A percentile compares a stretch with the other conserved stretches of the same genome.
Evolutionary conservation across 2,329 filamentous ascomycete species (phyloP).

Genomic region (Aspergillus ruber): DNA sequence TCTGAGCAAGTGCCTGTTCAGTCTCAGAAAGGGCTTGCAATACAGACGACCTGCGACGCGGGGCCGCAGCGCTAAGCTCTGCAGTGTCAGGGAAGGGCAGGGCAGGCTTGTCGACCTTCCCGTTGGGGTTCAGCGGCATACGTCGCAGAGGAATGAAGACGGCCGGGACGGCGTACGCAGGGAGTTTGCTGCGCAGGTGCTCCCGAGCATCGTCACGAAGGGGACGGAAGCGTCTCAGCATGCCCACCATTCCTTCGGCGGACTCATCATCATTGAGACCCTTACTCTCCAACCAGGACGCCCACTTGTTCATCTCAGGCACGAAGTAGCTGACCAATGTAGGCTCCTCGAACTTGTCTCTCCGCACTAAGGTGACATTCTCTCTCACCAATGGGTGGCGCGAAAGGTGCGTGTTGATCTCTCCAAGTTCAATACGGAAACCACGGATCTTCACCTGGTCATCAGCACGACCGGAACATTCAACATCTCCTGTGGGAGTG

Average conservation of each 20-base stretch:
- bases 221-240: constrained; percentile 56
- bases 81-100: constrained; percentile 74
- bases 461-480: constrained; percentile 74
- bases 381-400: constrained; percentile 71
- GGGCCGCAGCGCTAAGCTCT: constrained; percentile 54
- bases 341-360: constrained; percentile 77
- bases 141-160: constrained; percentile 66
- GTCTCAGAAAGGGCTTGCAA: constrained; percentile 47
- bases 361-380: constrained; percentile 75
- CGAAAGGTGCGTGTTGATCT: constrained; percentile 80
- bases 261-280: constrained; percentile 47
- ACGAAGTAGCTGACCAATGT: constrained; percentile 87
- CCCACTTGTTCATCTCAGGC: constrained; percentile 70
- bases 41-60: constrained; percentile 44
- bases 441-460: constrained; percentile 93
- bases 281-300: constrained; percentile 56
- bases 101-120: constrained; percentile 73
- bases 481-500: constrained; percentile 63
- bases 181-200: constrained; percentile 64
- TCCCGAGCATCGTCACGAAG: constrained; percentile 58
- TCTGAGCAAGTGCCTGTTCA: constrained; percentile 60
- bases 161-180: constrained; percentile 68
- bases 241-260: constrained; percentile 46
- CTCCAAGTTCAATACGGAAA: constrained; percentile 88
- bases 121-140: constrained; percentile 76